Percentiles rank a stretch among this genome's conserved stretches.
Evolutionary conservation across 1,284 basidiomycete genomes (phyloP).

Genomic region (Leucoagaricus sp.): DNA sequence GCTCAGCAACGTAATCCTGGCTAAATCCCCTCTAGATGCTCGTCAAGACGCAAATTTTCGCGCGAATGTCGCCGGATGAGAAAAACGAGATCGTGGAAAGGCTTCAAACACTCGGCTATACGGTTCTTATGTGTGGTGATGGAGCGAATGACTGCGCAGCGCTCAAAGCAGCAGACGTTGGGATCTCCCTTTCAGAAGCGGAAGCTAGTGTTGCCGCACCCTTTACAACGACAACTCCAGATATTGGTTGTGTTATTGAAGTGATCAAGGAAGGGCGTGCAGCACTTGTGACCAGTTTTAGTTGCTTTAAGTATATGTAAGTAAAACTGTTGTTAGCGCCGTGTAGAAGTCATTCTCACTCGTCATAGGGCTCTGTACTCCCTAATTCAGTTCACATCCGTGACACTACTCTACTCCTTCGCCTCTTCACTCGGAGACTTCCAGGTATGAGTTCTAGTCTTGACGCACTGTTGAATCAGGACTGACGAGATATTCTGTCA

Average conservation of each 20-base stretch:
- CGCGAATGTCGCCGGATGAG: slow-evolving; percentile 99
- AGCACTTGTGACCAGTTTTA: slow-evolving; percentile 96
- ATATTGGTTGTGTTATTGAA: slow-evolving; percentile 96
- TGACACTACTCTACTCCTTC: slow-evolving; percentile 94
- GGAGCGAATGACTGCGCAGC: slow-evolving; percentile 99
- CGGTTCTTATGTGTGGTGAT: slow-evolving; percentile 98
- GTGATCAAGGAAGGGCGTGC: slow-evolving; percentile 96
- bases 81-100: slow-evolving; percentile 99
- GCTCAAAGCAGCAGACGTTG: slow-evolving; percentile 97
- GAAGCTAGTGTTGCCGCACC: slow-evolving; percentile 99
- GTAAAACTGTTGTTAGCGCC: slow-evolving; percentile 31
- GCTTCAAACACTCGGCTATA: slow-evolving; percentile 91
- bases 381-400: slow-evolving; percentile 87
- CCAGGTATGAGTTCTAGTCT: slow-evolving; percentile 57
- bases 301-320: slow-evolving; percentile 99
- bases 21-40: slow-evolving; percentile 73
- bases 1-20: neutral
- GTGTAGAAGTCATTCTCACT: neutral
- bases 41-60: slow-evolving; percentile 97
- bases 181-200: slow-evolving; percentile 95
- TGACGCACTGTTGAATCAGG: slow-evolving; percentile 6
- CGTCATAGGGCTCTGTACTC: slow-evolving; percentile 80
- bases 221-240: slow-evolving; percentile 92
- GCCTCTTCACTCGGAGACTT: slow-evolving; percentile 97
- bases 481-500: slow-evolving; percentile 12